Base-by-base conservation (phyloP, 2,329 filamentous ascomycete genomes). In the Shiraia bambusicola region DNA sequence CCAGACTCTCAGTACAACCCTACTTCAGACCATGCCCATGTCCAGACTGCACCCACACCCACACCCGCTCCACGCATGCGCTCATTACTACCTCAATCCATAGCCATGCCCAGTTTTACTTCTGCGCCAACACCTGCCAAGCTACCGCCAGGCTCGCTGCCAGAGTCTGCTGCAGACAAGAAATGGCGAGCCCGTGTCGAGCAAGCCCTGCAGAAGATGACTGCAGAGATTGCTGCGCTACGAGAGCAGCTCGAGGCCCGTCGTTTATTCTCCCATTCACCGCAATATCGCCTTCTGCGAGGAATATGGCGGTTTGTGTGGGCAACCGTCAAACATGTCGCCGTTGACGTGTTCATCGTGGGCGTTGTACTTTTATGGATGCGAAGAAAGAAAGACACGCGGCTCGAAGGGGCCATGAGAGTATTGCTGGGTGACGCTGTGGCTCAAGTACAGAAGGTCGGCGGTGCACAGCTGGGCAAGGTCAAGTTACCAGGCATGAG, bases 191-290 rank as follows among this genome's bases (percentile, higher is more conserved):
- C 81, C 45, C 84, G 87, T 56, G 85, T 97, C 48, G 92, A 97
- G 71, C 80, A 84, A 30, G 88, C 89, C 15, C 77, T 97, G 42
- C 88, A 92, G 41, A 88, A 90, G 56, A 83, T 97, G 72, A 95
- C 91, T 4, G 87, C 90, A 12, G 93, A 98, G 70, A 82, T 98
- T 24, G 91, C 93, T 1, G 93, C 93, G 1, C 71, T 97, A 48
- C 81, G 93, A 26, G 93, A 98, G 69, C 91, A 97, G 64, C 86
- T 97, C 54, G 86, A 89, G 39, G 80, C 82, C 0, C 83, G 88
- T 0, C 78, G 87, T 10, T 81, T 92, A 52, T 86, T 86, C 72
- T 80, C 81, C 48, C 78, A 81, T 13, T 53, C 84, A 79, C 53
- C 79, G 81, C 47, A 56, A 14, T 80, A 80, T 47, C 84, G 80